Evolutionary conservation across 441 rosid genomes (phyloP).

Genomic region (Erodium texanum): DNA sequence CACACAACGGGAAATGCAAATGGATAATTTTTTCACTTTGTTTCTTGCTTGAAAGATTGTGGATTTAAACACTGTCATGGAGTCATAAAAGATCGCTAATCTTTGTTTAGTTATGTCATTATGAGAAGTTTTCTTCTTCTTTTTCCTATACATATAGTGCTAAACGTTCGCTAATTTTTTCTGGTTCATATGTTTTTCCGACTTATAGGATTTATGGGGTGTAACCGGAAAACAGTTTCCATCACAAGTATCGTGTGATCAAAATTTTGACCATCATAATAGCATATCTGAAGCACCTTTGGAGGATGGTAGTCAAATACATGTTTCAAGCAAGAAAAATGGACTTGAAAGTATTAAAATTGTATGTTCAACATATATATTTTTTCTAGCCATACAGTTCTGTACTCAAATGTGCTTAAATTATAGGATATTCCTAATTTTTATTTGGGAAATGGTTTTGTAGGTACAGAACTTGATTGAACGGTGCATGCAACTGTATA

Average conservation of each 20-base stretch:
- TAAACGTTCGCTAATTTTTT: too few relatives aligned
- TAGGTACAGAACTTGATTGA: conserved; percentile 15
- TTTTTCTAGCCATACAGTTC: background rate
- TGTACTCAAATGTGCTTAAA: background rate
- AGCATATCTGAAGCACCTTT: conserved; percentile 1
- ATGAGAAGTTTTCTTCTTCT: background rate
- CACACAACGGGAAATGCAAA: too few relatives aligned
- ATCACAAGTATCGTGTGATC: background rate
- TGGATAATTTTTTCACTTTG: too few relatives aligned
- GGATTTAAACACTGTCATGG: too few relatives aligned
- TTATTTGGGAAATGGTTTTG: background rate
- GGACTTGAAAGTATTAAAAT: background rate
- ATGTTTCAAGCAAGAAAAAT: background rate
- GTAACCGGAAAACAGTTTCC: background rate
- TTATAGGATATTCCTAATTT: background rate
- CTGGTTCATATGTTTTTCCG: too few relatives aligned
- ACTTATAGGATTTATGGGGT: conserved; percentile 1
- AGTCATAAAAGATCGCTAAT: too few relatives aligned
- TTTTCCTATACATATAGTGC: too few relatives aligned
- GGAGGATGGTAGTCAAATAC: background rate
- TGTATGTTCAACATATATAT: background rate
- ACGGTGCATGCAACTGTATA: conserved; percentile 6
- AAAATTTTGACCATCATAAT: conserved; percentile 5
- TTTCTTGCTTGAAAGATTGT: too few relatives aligned
- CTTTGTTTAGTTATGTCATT: background rate